Conservation (phyloP, 306 rosid genomes). For the Glycyrrhiza uralensis region DNA sequence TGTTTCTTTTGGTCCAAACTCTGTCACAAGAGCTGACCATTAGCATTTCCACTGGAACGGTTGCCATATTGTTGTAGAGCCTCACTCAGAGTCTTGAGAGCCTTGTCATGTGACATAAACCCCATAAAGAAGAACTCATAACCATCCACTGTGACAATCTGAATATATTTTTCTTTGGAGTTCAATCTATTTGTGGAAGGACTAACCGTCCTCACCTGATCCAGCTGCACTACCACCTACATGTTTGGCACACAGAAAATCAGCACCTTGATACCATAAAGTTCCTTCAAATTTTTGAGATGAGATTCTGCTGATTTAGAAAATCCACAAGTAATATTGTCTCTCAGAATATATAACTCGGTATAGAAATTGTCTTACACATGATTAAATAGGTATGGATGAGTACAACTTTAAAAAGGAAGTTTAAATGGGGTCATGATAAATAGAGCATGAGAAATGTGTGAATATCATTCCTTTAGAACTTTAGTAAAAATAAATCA, state of each 20-base stretch:
- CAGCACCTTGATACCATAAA: background rate
- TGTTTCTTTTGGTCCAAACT: no score
- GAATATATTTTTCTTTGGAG: constrained; percentile 51
- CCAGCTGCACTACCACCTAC: constrained; percentile 55
- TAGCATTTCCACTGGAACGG: background rate
- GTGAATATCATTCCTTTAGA: background rate
- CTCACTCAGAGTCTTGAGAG: constrained; percentile 52
- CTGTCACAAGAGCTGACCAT: background rate
- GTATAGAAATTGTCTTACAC: background rate
- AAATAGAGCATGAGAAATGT: background rate
- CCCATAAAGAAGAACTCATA: constrained; percentile 78
- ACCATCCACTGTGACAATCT: constrained; percentile 51
- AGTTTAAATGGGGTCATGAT: background rate
- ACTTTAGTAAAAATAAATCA: no score
- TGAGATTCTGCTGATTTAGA: background rate
- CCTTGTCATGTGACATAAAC: constrained; percentile 62
- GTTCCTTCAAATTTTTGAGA: background rate
- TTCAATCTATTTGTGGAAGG: constrained; percentile 51
- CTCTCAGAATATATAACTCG: background rate
- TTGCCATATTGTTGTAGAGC: constrained; percentile 31
- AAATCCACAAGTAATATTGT: background rate
- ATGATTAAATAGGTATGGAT: background rate
- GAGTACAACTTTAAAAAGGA: background rate
- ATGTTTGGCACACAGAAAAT: constrained; percentile 7
- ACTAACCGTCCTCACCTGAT: constrained; percentile 48